Conservation (phyloP, 1,284 basidiomycete species). For the Microbotryum violaceum region DNA sequence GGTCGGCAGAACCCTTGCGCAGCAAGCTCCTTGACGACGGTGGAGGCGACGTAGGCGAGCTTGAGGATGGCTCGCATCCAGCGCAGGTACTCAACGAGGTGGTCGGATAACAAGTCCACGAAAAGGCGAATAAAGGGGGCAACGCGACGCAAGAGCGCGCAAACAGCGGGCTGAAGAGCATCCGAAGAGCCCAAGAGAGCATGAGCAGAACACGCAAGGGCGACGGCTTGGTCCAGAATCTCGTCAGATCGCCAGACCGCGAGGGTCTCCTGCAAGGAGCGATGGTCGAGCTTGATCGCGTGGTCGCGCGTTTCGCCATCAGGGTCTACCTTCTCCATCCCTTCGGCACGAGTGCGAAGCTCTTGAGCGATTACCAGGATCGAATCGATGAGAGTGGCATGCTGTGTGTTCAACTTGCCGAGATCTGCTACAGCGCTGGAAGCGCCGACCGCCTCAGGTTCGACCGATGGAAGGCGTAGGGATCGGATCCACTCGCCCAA, state of each 20-base stretch:
- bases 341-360: conserved; percentile 43
- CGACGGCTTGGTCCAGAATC: conserved; percentile 36
- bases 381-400: conserved; percentile 51
- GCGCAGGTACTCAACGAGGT: conserved; percentile 51
- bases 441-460: neutral
- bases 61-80: conserved; percentile 81
- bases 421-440: neutral
- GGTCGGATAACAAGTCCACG: conserved; percentile 49
- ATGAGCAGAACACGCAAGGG: conserved; percentile 37
- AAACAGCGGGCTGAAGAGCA: no score
- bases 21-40: conserved; percentile 64
- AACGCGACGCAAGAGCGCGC: conserved; percentile 41
- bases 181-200: conserved; percentile 27
- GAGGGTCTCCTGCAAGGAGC: conserved; percentile 29
- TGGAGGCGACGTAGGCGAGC: conserved; percentile 68
- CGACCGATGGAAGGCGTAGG: neutral
- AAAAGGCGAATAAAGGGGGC: conserved; percentile 63
- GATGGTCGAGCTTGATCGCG: conserved; percentile 34
- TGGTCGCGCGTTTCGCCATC: conserved; percentile 36
- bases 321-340: conserved; percentile 8
- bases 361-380: conserved; percentile 59
- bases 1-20: conserved; percentile 90
- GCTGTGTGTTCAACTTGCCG: conserved; percentile 34
- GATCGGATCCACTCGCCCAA: conserved; percentile 9
- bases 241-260: conserved; percentile 38